Base-by-base conservation (phyloP, 2,329 filamentous ascomycete genomes). In the Colletotrichum sp. region DNA sequence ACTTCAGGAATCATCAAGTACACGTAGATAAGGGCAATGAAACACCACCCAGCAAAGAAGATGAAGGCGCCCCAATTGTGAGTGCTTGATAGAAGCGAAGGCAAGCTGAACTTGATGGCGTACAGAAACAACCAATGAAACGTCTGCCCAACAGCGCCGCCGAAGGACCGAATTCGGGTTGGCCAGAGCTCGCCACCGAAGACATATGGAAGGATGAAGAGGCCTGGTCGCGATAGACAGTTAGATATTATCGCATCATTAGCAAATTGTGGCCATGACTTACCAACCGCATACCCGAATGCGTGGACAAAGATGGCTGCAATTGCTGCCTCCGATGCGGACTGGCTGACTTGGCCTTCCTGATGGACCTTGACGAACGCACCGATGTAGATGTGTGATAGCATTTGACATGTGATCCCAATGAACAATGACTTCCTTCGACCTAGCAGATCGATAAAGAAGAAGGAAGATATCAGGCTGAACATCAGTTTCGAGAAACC, bases 111-210 rank as follows among this genome's bases (percentile, higher is more conserved):
- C 36, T 79, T 82, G 30, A 86, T 78, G 27, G 79, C 84, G 62
- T 82, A 85, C 78, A 82, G 81, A 71, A 87, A 86, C 1, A 85
- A 80, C 87, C 85, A 87, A 78, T 87, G 86, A 72, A 86, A 85
- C 2, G 78, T 79, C 78, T 86, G 84, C 1, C 81, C 77, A 8
- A 87, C 76, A 3, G 86, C 84, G n/a, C 81, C 82, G 29, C 86
- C 85, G 77, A 88, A 86, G 1, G 86, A 87, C 0, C 86, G 84
- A 63, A 88, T 84, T 4, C 83, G 82, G 77, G 87, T 87, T 2
- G 87, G 86, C 82, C 86, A 89, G 4, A 88, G 80, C 75, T 88
- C 86, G 3, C 82, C 82, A 7, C 84, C 85, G 69, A 88, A 87
- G 7, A 88, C 81, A 69, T 88, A 88, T 0, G 87, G 87, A 3